Percentiles rank a stretch among this genome's conserved stretches.
Conservation (phyloP, 2,329 filamentous ascomycete species). For the Penicillium sp. region DNA sequence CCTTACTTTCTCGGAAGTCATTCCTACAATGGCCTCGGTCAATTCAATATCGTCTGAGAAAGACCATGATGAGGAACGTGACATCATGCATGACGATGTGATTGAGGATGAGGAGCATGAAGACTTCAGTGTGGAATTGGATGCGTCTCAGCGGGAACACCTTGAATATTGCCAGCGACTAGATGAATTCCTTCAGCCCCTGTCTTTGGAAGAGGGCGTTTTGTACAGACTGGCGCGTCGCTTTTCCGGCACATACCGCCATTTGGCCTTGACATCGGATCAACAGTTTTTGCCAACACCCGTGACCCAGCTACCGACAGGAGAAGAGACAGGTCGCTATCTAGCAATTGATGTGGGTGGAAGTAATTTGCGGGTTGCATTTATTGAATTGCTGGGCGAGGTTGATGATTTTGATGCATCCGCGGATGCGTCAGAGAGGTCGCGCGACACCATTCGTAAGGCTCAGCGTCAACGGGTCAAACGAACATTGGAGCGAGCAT, state of each 20-base stretch:
- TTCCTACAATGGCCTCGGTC: conserved; percentile 25
- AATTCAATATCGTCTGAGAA: conserved; percentile 23
- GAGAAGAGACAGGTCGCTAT: conserved; percentile 56
- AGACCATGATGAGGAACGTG: conserved; percentile 30
- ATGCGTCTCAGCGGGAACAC: conserved; percentile 29
- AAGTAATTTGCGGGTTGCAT: conserved; percentile 57
- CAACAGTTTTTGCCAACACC: conserved; percentile 51
- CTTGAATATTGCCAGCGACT: conserved; percentile 35
- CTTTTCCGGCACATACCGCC: conserved; percentile 46
- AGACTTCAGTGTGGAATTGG: conserved; percentile 28
- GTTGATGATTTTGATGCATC: conserved; percentile 37
- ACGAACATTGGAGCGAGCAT: conserved; percentile 51
- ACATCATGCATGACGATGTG: conserved; percentile 28
- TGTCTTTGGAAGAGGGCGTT: conserved; percentile 41
- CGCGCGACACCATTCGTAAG: conserved; percentile 46
- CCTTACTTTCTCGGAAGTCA: not conserved
- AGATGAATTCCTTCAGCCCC: conserved; percentile 43
- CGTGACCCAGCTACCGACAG: conserved; percentile 49
- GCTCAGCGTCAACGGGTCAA: conserved; percentile 48
- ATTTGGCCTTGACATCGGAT: conserved; percentile 46
- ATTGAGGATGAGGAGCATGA: conserved; percentile 39
- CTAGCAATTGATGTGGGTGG: conserved; percentile 59
- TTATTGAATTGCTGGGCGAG: conserved; percentile 54
- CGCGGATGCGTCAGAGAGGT: conserved; percentile 37
- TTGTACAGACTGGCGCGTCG: conserved; percentile 48